Evolutionary conservation across 2,329 filamentous ascomycete species (phyloP).

Genomic region (Colletotrichum simmondsii): DNA sequence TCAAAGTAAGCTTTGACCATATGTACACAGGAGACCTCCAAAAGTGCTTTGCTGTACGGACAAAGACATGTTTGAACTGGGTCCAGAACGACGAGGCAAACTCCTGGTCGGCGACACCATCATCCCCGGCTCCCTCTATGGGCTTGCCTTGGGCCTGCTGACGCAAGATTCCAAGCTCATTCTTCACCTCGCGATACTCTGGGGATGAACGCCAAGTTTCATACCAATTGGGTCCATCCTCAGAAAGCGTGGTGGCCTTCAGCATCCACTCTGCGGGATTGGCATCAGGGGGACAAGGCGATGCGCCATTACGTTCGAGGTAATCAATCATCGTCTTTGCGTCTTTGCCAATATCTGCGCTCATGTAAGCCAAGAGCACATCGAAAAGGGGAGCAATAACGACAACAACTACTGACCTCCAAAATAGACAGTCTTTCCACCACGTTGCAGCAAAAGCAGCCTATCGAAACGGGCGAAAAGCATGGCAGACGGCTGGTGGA

Average conservation of each 20-base stretch:
- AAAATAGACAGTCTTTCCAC: conserved; percentile 70
- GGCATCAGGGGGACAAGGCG: conserved; percentile 61
- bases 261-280: conserved; percentile 79
- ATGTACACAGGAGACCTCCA: conserved; percentile 80
- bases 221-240: conserved; percentile 46
- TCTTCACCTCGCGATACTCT: conserved; percentile 42
- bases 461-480: conserved; percentile 63
- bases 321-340: conserved; percentile 62
- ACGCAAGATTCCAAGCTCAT: conserved; percentile 40
- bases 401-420: conserved; percentile 53
- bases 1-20: conserved; percentile 72
- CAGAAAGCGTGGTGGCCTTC: conserved; percentile 42
- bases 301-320: conserved; percentile 71
- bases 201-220: conserved; percentile 46
- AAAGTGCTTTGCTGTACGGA: conserved; percentile 77
- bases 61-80: conserved; percentile 70
- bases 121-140: no score
- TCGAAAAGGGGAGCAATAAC: neutral
- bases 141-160: neutral
- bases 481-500: conserved; percentile 58
- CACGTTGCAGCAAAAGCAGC: conserved; percentile 64
- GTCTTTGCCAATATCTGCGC: conserved; percentile 45
- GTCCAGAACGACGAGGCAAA: conserved; percentile 75
- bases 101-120: conserved; percentile 54
- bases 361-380: neutral